These are phyloP conservation scores for Claviceps pusilla DNA, from an alignment of 2,329 filamentous ascomycete genomes.

Conservation along the genomic window DNA sequence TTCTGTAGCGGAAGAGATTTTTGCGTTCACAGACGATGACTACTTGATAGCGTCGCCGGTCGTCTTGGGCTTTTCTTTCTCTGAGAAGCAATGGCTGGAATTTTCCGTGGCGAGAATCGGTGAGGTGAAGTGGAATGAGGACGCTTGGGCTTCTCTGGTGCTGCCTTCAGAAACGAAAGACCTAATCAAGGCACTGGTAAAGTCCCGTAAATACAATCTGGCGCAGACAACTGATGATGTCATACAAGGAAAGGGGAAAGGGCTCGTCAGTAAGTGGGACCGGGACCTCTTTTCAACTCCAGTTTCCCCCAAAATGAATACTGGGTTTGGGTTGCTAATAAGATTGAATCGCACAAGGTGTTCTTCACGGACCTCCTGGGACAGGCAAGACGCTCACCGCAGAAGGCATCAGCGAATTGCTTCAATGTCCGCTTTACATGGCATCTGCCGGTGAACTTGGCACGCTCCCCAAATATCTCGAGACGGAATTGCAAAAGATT, in stretches of 20 bases:
- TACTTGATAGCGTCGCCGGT: conserved; percentile 72
- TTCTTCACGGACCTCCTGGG: conserved; percentile 73
- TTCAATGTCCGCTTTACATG: conserved; percentile 71
- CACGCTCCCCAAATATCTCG: conserved; percentile 58
- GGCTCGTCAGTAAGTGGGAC: conserved; percentile 46
- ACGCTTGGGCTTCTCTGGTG: conserved; percentile 70
- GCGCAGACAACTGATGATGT: conserved; percentile 72
- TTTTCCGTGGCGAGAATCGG: conserved; percentile 65
- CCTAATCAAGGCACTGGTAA: conserved; percentile 62
- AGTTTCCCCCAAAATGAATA: too few species aligned
- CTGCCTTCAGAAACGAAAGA: conserved; percentile 46
- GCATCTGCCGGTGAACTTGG: conserved; percentile 71
- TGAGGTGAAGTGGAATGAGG: conserved; percentile 72
- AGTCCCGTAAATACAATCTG: conserved; percentile 69
- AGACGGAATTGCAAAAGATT: conserved; percentile 66
- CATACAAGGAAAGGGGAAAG: conserved; percentile 72
- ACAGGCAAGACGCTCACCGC: conserved; percentile 83
- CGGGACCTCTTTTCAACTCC: too few species aligned
- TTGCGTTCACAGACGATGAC: conserved; percentile 64
- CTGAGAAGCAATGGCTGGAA: conserved; percentile 81
- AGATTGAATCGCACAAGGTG: conserved; percentile 24
- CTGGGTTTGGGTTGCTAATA: neutral
- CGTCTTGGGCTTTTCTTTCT: conserved; percentile 74
- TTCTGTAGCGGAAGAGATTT: conserved; percentile 11
- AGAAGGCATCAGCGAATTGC: conserved; percentile 70